phyloP scores from a whole-genome alignment of 2,329 filamentous ascomycete species.

The Pseudogymnoascus sp. region DNA sequence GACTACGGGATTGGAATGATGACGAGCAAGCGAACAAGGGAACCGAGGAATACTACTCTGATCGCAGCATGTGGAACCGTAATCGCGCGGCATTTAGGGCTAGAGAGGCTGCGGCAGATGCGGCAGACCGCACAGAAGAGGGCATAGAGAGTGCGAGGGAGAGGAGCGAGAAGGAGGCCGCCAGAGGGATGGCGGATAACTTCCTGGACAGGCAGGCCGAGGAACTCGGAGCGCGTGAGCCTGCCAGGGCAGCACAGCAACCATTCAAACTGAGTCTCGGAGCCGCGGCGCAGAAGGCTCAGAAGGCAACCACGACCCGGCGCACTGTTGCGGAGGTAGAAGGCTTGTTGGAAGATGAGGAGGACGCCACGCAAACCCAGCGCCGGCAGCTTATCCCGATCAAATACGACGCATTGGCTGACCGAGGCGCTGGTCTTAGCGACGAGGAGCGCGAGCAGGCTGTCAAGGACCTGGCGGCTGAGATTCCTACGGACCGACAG shows the following conservation, averaged over 20 bases:
- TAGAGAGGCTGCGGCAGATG: constrained; percentile 68
- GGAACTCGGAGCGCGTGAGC: constrained; percentile 43
- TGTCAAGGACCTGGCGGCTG: constrained; percentile 70
- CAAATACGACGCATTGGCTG: constrained; percentile 60
- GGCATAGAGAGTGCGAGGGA: constrained; percentile 63
- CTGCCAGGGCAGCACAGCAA: constrained; percentile 44
- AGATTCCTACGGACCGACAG: constrained; percentile 80
- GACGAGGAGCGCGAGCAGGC: constrained; percentile 83
- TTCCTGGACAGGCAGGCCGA: constrained; percentile 80
- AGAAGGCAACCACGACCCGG: constrained; percentile 47
- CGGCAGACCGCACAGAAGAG: constrained; percentile 72
- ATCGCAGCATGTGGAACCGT: constrained; percentile 75
- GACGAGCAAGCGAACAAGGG: constrained; percentile 69
- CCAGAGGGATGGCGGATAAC: constrained; percentile 75
- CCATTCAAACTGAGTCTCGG: constrained; percentile 90
- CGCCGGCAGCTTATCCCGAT: constrained; percentile 75
- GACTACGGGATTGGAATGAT: constrained; percentile 78
- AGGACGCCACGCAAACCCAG: constrained; percentile 60
- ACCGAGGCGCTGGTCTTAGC: constrained; percentile 58
- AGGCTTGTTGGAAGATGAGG: constrained; percentile 88
- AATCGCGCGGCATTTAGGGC: constrained; percentile 66
- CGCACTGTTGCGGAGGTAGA: constrained; percentile 91
- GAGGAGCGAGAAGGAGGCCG: constrained; percentile 65
- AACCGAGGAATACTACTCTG: constrained; percentile 73
- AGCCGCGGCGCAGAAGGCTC: constrained; percentile 69